Evolutionary conservation across 345 rosid genomes (phyloP).

Genomic region (Syzygium jambos): DNA sequence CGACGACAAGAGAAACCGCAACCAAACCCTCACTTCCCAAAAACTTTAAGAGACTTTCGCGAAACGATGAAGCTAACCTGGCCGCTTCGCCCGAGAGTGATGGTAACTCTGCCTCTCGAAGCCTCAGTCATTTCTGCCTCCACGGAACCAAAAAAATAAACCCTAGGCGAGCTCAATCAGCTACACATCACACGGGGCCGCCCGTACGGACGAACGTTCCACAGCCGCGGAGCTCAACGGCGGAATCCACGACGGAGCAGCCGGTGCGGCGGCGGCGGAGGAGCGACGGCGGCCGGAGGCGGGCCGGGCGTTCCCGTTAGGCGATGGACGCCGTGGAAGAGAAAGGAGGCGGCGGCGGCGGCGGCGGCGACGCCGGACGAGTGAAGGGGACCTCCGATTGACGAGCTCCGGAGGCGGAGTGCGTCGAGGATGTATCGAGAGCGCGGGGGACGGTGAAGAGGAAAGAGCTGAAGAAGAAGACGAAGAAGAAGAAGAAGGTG

Average conservation of each 20-base stretch:
- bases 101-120: constrained; percentile 62
- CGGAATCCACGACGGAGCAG: background rate
- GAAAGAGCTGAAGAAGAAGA: background rate
- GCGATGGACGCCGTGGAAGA: background rate
- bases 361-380: background rate
- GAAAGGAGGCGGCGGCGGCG: background rate
- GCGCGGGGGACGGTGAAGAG: background rate
- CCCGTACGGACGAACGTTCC: background rate
- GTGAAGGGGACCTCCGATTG: background rate
- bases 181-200: background rate
- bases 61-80: constrained; percentile 37
- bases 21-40: background rate
- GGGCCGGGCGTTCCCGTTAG: background rate
- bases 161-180: constrained; percentile 17
- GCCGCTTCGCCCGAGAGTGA: constrained; percentile 76
- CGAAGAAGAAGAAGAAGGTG: background rate
- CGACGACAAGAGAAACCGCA: background rate
- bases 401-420: background rate
- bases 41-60: background rate
- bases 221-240: background rate
- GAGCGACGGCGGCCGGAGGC: background rate
- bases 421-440: background rate
- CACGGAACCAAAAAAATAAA: constrained; percentile 1
- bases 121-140: constrained; percentile 53
- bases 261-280: background rate